These are phyloP conservation scores for Begonia peltatifolia DNA, from an alignment of 306 rosid genomes.

Conservation along the genomic window DNA sequence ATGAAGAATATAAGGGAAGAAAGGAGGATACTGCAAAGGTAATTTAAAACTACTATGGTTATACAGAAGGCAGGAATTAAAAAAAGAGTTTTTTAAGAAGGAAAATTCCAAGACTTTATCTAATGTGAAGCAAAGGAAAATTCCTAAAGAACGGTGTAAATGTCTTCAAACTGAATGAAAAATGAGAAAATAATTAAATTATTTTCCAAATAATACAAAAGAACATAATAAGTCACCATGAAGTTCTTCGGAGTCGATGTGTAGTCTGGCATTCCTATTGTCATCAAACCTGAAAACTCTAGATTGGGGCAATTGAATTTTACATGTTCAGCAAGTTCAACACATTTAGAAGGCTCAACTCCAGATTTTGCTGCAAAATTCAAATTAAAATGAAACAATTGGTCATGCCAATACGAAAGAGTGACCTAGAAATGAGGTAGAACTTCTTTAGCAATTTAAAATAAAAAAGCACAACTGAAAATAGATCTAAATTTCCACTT, in stretches of 20 bases:
- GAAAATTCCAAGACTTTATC: too few relatives aligned
- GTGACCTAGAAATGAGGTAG: too few relatives aligned
- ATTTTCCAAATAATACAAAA: conserved; percentile 6
- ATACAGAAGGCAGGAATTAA: neutral
- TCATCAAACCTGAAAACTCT: conserved; percentile 38
- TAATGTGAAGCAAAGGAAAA: too few relatives aligned
- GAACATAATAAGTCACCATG: conserved; percentile 16
- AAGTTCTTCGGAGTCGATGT: conserved; percentile 37
- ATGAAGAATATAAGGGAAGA: conserved; percentile 2
- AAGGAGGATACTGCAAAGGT: neutral
- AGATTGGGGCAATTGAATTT: conserved; percentile 32
- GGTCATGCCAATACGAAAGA: neutral
- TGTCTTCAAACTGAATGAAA: neutral
- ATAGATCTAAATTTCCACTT: too few relatives aligned
- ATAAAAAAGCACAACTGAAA: too few relatives aligned
- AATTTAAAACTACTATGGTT: neutral
- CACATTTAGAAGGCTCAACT: conserved; percentile 26
- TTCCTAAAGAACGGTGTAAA: too few relatives aligned
- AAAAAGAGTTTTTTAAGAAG: too few relatives aligned
- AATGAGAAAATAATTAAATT: neutral
- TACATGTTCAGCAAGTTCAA: conserved; percentile 30
- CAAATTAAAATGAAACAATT: neutral
- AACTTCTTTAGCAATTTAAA: too few relatives aligned
- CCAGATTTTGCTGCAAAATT: conserved; percentile 39
- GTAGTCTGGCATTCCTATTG: conserved; percentile 47